Evolutionary conservation across 2,329 filamentous ascomycete genomes (phyloP), one percentile per base, ranked within the genome.

Genomic region (Colletotrichum sp.): DNA sequence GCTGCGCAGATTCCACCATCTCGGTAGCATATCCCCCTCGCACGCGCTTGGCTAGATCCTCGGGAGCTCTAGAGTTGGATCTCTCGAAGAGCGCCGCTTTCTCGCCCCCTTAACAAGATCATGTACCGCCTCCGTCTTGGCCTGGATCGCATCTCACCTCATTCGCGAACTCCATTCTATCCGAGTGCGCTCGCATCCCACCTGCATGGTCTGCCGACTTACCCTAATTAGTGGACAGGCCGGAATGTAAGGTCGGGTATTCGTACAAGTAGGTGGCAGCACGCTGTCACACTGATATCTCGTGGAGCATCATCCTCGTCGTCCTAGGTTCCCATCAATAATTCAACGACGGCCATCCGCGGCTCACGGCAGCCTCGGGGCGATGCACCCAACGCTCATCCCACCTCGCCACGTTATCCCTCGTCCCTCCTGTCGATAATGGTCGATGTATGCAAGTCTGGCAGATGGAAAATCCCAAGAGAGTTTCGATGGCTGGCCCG

Each of bases 401-500:
- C 59, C 64, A 64, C 44, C 63, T 74, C 30, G 49, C 70, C 63
- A 68, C 62, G 32, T 34, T 67, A 49, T 72, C 57, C 55, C 24
- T 59, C 30, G n/a, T 72, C 57, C 39, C 24, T 39, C 15, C 52
- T 69, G 32, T 10, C 32, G 18, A 36, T 60, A n/a, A 44, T 32
- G 30, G 36, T 62, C 49, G 34, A 75, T 55, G 62, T 18, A 62
- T 75, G 49, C 65, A 76, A 10, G 70, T 74, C 59, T 74, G 59
- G 70, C 74, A 74, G 65, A 32, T 74, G 59, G 64, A 4, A 18
- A 32, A 34, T 32, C 63, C 36, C 28, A 57, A 24, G 15, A 62
- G 32, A 15, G 59, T 59, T 73, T 76, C 73, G 64, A 76, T 69
- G 70, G 64, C 57, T 73, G 64, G 44, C 70, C 59, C 73, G 74